Conservation (phyloP, 2,329 filamentous ascomycete species). For the Aspergillus carbonarius region DNA sequence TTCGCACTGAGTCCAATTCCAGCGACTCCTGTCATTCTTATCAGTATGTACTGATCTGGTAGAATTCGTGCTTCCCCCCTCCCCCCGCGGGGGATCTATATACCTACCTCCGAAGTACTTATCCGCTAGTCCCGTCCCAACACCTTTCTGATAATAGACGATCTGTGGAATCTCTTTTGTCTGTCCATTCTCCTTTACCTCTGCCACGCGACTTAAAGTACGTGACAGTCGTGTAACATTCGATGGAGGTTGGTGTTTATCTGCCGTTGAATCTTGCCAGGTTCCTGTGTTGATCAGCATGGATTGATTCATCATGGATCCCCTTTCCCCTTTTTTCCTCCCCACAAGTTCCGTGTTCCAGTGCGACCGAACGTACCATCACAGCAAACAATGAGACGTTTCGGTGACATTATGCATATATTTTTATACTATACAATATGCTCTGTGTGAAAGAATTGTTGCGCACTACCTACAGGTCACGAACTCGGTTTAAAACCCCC, state of each 20-base stretch:
- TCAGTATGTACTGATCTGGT: no score
- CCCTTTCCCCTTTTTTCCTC: no score
- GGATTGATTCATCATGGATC: no score
- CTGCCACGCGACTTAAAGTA: conserved; percentile 33
- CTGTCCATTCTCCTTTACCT: conserved; percentile 24
- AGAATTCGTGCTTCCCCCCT: no score
- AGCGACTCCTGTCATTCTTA: conserved; percentile 10
- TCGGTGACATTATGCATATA: conserved; percentile 8
- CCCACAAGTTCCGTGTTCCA: neutral
- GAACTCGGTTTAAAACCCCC: neutral
- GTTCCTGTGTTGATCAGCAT: conserved; percentile 22
- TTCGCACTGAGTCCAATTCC: conserved; percentile 25
- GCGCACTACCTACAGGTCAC: no score
- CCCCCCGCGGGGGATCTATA: no score
- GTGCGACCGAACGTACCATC: conserved; percentile 24
- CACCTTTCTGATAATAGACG: conserved; percentile 43
- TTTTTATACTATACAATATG: no score
- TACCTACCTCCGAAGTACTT: conserved; percentile 23
- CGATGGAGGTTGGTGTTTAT: conserved; percentile 32
- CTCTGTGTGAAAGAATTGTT: neutral
- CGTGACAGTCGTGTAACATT: conserved; percentile 42
- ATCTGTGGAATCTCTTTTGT: conserved; percentile 34
- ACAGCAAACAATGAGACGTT: conserved; percentile 38
- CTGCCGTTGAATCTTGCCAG: conserved; percentile 33
- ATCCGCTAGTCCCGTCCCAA: conserved; percentile 32